Evolutionary conservation across 164 flowering plant genomes (phyloP).

Genomic region (Magnolia sinica): DNA sequence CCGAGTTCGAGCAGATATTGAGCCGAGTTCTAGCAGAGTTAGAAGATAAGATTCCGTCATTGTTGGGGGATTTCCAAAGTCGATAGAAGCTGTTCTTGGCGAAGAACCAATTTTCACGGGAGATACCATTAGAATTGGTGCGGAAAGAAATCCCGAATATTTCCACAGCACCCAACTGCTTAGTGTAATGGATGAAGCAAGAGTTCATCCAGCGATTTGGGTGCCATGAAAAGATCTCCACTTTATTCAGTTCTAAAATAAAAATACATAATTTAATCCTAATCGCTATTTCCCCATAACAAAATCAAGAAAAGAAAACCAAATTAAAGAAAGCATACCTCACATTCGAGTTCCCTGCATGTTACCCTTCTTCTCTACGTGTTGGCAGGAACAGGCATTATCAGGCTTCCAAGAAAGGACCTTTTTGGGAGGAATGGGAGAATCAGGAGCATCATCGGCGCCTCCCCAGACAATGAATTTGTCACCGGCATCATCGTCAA

Average conservation of each 20-base stretch:
- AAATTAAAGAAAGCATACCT: background rate
- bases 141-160: background rate
- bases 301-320: too few species aligned
- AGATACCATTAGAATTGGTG: too few species aligned
- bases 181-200: background rate
- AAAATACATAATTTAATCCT: background rate
- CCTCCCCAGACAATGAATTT: slow-evolving; percentile 54
- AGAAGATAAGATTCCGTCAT: too few species aligned
- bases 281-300: background rate
- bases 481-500: slow-evolving; percentile 50
- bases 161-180: background rate
- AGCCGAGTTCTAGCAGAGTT: too few species aligned
- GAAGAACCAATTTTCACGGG: too few species aligned
- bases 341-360: background rate
- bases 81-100: too few species aligned
- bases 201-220: background rate
- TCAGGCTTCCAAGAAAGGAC: slow-evolving; percentile 46
- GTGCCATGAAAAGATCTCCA: background rate
- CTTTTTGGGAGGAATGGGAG: slow-evolving; percentile 35
- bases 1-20: too few species aligned
- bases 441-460: slow-evolving; percentile 11
- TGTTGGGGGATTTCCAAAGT: too few species aligned
- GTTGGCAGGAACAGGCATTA: background rate
- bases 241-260: background rate
- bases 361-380: background rate